Evolutionary conservation across 1,139 yeast species (phyloP).

Genomic region (Pneumocystis canis): DNA sequence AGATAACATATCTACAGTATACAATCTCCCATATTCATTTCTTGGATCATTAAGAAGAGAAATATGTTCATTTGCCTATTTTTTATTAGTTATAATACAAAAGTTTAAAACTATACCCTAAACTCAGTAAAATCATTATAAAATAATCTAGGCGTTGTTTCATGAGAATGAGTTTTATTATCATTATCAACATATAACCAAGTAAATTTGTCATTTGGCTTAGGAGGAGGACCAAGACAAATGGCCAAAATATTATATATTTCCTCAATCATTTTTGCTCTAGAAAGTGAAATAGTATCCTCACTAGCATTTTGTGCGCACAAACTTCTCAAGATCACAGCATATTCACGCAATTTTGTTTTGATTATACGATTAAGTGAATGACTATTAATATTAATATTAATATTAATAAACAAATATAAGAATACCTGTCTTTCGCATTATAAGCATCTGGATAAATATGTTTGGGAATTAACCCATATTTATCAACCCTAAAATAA

Average conservation of each 20-base stretch:
- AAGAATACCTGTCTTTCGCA: constrained; percentile 21
- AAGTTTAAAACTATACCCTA: constrained; percentile 35
- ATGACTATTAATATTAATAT: constrained; percentile 25
- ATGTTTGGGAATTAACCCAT: constrained; percentile 49
- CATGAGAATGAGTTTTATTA: constrained; percentile 34
- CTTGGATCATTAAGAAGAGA: constrained; percentile 54
- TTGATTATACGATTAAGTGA: constrained; percentile 37
- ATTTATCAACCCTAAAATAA: constrained; percentile 30
- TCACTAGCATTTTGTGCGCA: constrained; percentile 19
- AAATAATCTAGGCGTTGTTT: constrained; percentile 41
- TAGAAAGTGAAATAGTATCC: not conserved
- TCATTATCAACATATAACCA: constrained; percentile 52
- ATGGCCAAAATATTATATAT: constrained; percentile 41
- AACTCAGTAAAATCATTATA: constrained; percentile 23
- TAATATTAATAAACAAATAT: constrained; percentile 18
- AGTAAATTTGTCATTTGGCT: constrained; percentile 36
- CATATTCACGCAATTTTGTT: constrained; percentile 48
- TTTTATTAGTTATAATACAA: not conserved
- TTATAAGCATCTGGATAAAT: constrained; percentile 48
- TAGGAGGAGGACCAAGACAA: constrained; percentile 49
- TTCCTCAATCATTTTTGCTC: constrained; percentile 26
- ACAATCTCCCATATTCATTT: constrained; percentile 37
- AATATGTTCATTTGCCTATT: constrained; percentile 28
- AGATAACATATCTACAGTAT: constrained; percentile 49
- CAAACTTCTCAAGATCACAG: constrained; percentile 38